phyloP scores from a whole-genome alignment of 176 grass and related monocot genomes.

The Poa annua region DNA sequence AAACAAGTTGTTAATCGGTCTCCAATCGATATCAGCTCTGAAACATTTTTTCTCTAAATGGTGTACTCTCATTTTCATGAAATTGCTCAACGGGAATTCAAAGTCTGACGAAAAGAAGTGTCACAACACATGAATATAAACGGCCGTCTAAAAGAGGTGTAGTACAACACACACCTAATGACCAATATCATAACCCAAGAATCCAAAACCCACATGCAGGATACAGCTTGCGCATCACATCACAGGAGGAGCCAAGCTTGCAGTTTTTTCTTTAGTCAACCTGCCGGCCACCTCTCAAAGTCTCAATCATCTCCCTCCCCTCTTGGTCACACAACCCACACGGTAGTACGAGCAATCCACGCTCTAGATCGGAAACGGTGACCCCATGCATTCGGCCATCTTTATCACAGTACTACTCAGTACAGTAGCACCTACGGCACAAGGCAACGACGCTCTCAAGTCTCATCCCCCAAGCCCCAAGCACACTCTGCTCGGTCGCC shows the following conservation, averaged over 20 bases:
- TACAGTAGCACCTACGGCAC: conserved; percentile 19
- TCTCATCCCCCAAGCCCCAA: too few relatives aligned
- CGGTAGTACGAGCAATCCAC: not conserved
- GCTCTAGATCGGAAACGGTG: conserved; percentile 6
- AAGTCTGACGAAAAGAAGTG: too few relatives aligned
- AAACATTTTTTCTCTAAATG: too few relatives aligned
- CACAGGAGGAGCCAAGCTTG: not conserved
- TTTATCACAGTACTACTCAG: not conserved
- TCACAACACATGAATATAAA: not conserved
- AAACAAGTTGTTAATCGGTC: too few relatives aligned
- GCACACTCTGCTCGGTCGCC: not conserved
- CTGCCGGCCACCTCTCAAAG: conserved; percentile 9
- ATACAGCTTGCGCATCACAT: conserved; percentile 29
- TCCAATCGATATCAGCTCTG: too few relatives aligned
- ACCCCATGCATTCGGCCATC: not conserved
- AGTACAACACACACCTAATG: not conserved
- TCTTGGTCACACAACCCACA: conserved; percentile 5
- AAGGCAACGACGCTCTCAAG: not conserved
- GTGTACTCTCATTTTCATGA: too few relatives aligned
- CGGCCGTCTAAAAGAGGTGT: not conserved
- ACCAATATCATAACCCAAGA: not conserved
- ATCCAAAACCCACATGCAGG: not conserved
- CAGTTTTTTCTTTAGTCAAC: conserved; percentile 6
- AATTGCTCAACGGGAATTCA: too few relatives aligned
- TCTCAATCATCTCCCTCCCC: conserved; percentile 5